Evolutionary conservation across 2,329 filamentous ascomycete species (phyloP), one percentile per base, ranked within the genome.

Genomic region (Cercospora sesami): DNA sequence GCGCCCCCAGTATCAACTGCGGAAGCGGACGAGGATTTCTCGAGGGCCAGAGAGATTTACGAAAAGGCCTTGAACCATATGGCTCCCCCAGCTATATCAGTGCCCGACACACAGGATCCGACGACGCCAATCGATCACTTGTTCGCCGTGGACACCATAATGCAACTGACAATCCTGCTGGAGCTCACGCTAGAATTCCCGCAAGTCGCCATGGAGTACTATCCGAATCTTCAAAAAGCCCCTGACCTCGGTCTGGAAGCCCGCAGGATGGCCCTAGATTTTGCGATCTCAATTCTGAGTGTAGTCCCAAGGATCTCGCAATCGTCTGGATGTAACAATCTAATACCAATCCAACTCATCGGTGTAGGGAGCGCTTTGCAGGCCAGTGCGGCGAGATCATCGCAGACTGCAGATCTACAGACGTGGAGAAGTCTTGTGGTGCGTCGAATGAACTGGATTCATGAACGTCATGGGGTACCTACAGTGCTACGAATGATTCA

Each of bases 161-260:
- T 69, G 48, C 62, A 67, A 21, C 64, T 64, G 36, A 62, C 65
- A 7, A 63, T 63, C 16, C 48, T 71, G 8, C 26, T 69, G 33
- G 69, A 71, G 26, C 67, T 71, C 2, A 67, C 63, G 31, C 67
- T 65, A 28, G 67, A 62, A 16, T 69, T 71, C 21, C 69, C 69
- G 1, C 30, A 23, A 18, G 16, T 64, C n/a, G 30, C 61, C 9
- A 51, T 57, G 18, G 12, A 30, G 3, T 18, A 64, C 21, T 33
- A 23, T 7, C 33, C 14, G 36, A 21, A 5, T n/a, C 18, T 21
- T 4, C 33, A n/a, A 12, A 26, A 39, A 21, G 16, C 42, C 26
- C 14, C 36, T 45, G 26, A 57, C 45, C 21, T 48, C 45, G 21
- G 12, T 23, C n/a, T 48, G n/a, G 21, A 48, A 48, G 21, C 45